Evolutionary conservation across 139 green algal species (phyloP), one percentile per base, ranked within the genome.

Genomic region (Haematococcus lacustris): DNA sequence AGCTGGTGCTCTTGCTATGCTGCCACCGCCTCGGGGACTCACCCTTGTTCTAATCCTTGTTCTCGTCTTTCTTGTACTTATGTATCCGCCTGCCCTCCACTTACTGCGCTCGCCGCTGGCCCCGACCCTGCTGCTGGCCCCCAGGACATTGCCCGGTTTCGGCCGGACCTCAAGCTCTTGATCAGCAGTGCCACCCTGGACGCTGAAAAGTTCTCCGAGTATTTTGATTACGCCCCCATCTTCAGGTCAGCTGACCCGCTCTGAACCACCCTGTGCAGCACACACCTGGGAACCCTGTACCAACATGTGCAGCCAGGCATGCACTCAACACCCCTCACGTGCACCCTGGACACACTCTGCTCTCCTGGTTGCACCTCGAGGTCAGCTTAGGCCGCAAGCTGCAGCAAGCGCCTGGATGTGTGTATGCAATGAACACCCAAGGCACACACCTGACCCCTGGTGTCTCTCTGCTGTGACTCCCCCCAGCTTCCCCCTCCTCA

Each of bases 141-240:
- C 3, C 73, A 78, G 73, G 83, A 88, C 68, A 82, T 88, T 40
- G 83, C 79, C 2, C 71, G 83, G 1, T 88, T 88, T 75, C 64
- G 94, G 51, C 91, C 90, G 23, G 93, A 98, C 80, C 82, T 98
- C 47, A 98, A 98, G 86, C 89, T 98, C 73, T 91, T 98, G 66
- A 98, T 98, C 76, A 94, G 85, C 69, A 91, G 76, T 17, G 92
- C 92, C 59, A 97, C 92, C 0, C 80, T 97, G 70, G 92, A 97
- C 62, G 92, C 92, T 4, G 88, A 96, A 72, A 96, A 97, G 80
- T 97, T 97, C 83, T 86, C 66, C 51, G 90, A 94, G 66, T 98
- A 97, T 83, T 98, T 98, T 83, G 94, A 98, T 86, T 84, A 90
- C 68, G 94, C 94, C 1, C 94, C 94, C 60, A 97, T 97, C 73